A percentile compares a stretch with the other conserved stretches of the same genome.
phyloP scores from a whole-genome alignment of 192 early-diverging fungal genomes.

The Allomyces arbusculus region DNA sequence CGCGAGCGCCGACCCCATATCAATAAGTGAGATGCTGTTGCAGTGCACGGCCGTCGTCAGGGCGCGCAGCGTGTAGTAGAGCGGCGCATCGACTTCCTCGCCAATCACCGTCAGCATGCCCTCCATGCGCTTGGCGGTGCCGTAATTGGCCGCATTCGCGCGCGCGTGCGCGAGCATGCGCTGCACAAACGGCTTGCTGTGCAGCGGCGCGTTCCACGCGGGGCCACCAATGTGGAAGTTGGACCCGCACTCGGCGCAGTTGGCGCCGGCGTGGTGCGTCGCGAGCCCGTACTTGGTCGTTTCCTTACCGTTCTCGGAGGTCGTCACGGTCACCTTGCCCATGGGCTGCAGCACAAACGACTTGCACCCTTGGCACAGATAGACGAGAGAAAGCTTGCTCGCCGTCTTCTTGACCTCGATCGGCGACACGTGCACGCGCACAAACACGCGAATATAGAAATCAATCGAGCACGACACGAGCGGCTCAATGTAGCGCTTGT shows the following conservation, averaged over 20 bases:
- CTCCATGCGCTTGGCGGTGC: conserved; percentile 66
- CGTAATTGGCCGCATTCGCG: conserved; percentile 32
- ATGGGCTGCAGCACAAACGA: conserved; percentile 50
- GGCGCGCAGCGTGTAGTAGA: conserved; percentile 57
- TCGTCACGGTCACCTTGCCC: conserved; percentile 26
- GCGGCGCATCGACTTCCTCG: conserved; percentile 56
- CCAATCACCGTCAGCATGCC: conserved; percentile 85
- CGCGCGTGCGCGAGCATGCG: conserved; percentile 60
- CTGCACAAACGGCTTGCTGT: conserved; percentile 62
- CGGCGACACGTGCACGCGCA: conserved; percentile 60
- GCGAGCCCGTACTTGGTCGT: conserved; percentile 42
- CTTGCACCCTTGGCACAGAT: conserved; percentile 68
- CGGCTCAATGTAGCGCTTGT: conserved; percentile 68
- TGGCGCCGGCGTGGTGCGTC: conserved; percentile 32
- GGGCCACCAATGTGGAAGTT: conserved; percentile 73
- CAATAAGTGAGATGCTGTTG: conserved; percentile 14
- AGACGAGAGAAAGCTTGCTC: conserved; percentile 63
- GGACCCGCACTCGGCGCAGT: conserved; percentile 56
- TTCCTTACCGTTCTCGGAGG: conserved; percentile 22
- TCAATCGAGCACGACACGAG: conserved; percentile 87
- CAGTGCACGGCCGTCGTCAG: conserved; percentile 54
- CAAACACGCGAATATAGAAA: conserved; percentile 93
- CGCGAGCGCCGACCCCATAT: conserved; percentile 64
- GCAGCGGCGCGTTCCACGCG: conserved; percentile 64
- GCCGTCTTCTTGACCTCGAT: conserved; percentile 54